phyloP scores from a whole-genome alignment of 306 rosid species.

The Abrus pulchellus region DNA sequence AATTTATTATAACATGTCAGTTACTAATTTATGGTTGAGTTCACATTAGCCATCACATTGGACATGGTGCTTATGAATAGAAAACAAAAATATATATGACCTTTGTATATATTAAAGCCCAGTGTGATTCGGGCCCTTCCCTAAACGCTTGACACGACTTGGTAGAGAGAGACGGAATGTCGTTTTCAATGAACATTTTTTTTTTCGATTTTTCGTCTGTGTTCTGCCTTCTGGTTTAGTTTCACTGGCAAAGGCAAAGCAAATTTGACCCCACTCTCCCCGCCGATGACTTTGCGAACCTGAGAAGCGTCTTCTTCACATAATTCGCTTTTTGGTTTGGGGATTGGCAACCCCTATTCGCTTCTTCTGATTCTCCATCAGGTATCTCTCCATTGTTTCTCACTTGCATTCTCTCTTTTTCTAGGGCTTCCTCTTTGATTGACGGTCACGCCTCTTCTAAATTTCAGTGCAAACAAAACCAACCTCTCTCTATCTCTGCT shows the following conservation, averaged over 20 bases:
- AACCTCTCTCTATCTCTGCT: neutral
- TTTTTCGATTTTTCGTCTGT: neutral
- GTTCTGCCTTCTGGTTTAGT: neutral
- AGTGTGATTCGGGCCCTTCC: neutral
- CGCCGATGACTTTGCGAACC: neutral
- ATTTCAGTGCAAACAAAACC: neutral
- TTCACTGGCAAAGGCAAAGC: constrained; percentile 25
- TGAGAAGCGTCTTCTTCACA: neutral
- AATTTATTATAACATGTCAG: no score
- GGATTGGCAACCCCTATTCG: constrained; percentile 10
- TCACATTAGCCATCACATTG: no score
- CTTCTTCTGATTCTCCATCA: constrained; percentile 15
- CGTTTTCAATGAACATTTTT: neutral
- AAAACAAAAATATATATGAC: no score
- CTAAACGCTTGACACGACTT: neutral
- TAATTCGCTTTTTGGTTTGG: neutral
- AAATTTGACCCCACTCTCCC: neutral
- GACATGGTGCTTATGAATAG: no score
- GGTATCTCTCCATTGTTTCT: constrained; percentile 28
- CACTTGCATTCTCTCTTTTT: neutral
- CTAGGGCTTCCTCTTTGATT: constrained; percentile 39
- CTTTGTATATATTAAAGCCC: neutral
- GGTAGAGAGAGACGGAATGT: neutral
- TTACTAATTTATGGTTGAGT: no score
- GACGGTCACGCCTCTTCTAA: neutral